These are phyloP conservation scores for Colletotrichum chrysophilum DNA, from an alignment of 2,329 filamentous ascomycete genomes.

Conservation along the genomic window DNA sequence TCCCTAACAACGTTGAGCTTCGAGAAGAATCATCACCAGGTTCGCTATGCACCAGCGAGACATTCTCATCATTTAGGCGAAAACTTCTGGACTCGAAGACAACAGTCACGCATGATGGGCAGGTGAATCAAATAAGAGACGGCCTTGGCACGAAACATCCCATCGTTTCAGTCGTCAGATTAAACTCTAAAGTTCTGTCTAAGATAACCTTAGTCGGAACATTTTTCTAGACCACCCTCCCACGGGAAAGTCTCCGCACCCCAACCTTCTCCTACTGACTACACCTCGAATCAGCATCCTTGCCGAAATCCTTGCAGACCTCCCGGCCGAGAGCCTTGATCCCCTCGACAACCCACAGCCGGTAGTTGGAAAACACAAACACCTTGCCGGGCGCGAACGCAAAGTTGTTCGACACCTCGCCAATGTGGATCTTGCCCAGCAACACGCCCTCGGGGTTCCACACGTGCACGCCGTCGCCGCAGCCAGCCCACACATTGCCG, in stretches of 20 bases:
- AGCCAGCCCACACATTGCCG: conserved; percentile 55
- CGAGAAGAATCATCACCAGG: rapidly evolving
- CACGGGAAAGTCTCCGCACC: neutral
- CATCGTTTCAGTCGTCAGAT: neutral
- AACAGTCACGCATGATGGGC: neutral
- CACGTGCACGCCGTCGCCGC: conserved; percentile 53
- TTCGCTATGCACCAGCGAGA: rapidly evolving
- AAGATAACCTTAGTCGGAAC: neutral
- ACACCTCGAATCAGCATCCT: conserved; percentile 9
- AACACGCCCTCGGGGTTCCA: conserved; percentile 51
- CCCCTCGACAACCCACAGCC: conserved; percentile 35
- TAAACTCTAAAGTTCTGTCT: neutral
- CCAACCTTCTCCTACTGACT: neutral
- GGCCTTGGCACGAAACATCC: neutral
- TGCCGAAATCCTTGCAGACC: conserved; percentile 27
- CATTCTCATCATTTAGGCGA: rapidly evolving
- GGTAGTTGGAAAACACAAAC: conserved; percentile 53
- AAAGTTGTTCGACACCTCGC: conserved; percentile 50
- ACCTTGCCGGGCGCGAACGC: conserved; percentile 49
- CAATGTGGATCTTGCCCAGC: conserved; percentile 48
- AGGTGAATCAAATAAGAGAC: neutral
- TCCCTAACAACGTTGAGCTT: rapidly evolving
- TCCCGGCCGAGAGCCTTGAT: conserved; percentile 24
- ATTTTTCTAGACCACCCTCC: neutral
- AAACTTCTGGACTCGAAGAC: neutral